A percentile compares a stretch with the other conserved stretches of the same genome.
Evolutionary conservation across 257 asterid species (phyloP).

Genomic region (Salvia hispanica): DNA sequence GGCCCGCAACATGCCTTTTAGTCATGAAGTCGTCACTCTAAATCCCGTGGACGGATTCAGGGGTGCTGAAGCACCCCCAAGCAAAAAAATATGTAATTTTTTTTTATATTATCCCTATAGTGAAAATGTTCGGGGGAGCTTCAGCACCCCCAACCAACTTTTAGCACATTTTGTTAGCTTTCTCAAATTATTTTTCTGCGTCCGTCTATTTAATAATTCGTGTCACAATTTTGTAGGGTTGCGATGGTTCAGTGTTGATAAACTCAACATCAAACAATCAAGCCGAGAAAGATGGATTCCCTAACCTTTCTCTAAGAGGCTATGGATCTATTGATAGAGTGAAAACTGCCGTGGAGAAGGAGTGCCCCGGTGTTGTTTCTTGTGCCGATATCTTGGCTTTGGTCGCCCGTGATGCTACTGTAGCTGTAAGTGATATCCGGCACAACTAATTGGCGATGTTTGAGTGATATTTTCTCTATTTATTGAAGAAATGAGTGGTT

Average conservation of each 20-base stretch:
- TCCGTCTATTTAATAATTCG: no score
- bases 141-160: no score
- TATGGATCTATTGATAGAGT: constrained; percentile 53
- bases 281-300: constrained; percentile 58
- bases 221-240: constrained; percentile 47
- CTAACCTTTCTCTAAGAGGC: constrained; percentile 58
- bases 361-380: constrained; percentile 70
- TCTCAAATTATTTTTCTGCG: no score
- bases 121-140: no score
- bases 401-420: constrained; percentile 55
- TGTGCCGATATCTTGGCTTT: constrained; percentile 76
- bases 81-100: no score
- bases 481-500: neutral
- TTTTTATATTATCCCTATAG: no score
- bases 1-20: neutral
- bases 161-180: no score
- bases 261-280: constrained; percentile 42
- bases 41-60: no score
- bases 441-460: no score
- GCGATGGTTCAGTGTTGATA: constrained; percentile 64
- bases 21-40: neutral
- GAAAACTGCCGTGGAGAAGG: constrained; percentile 52
- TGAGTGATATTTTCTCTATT: no score
- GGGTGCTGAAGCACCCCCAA: no score
- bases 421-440: constrained; percentile 27